Percentiles rank a stretch among this genome's conserved stretches.
These are phyloP conservation scores for Colletotrichum sp. DNA, from an alignment of 2,329 filamentous ascomycete species.

Conservation along the genomic window DNA sequence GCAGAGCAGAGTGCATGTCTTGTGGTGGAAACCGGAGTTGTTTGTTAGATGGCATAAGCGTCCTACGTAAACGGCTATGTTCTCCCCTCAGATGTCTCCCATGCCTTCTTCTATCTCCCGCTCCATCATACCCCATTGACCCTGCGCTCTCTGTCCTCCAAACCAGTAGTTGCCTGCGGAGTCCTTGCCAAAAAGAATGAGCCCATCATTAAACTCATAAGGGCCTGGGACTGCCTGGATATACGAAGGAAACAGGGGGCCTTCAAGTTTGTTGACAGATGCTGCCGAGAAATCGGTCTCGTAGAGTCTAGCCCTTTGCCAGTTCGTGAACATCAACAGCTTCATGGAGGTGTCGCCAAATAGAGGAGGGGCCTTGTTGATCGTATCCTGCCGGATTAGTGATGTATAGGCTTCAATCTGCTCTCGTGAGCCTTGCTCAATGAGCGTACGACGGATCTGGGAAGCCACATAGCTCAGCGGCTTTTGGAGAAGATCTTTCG, in stretches of 20 bases:
- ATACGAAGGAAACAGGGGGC: slow-evolving; percentile 22
- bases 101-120: background rate
- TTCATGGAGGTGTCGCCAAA: slow-evolving; percentile 37
- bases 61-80: background rate
- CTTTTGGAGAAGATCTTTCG: background rate
- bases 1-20: background rate
- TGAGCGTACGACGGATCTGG: background rate
- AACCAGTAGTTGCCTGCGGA: slow-evolving; percentile 35
- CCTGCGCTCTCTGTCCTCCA: slow-evolving; percentile 21
- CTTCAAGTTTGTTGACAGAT: background rate
- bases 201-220: slow-evolving; percentile 24
- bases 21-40: background rate
- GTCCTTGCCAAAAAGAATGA: slow-evolving; percentile 34
- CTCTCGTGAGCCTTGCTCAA: background rate
- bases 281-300: slow-evolving; percentile 24
- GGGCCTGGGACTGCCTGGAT: slow-evolving; percentile 9
- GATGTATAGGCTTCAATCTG: background rate
- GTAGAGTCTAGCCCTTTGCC: slow-evolving; percentile 33
- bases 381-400: background rate
- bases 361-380: slow-evolving; percentile 31
- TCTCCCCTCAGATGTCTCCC: background rate
- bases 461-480: background rate
- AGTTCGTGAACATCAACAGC: slow-evolving; percentile 35
- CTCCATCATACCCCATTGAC: slow-evolving; percentile 27
- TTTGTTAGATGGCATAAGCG: background rate